These are phyloP conservation scores for Sicyos edulis DNA, from an alignment of 306 rosid genomes.

Conservation along the genomic window DNA sequence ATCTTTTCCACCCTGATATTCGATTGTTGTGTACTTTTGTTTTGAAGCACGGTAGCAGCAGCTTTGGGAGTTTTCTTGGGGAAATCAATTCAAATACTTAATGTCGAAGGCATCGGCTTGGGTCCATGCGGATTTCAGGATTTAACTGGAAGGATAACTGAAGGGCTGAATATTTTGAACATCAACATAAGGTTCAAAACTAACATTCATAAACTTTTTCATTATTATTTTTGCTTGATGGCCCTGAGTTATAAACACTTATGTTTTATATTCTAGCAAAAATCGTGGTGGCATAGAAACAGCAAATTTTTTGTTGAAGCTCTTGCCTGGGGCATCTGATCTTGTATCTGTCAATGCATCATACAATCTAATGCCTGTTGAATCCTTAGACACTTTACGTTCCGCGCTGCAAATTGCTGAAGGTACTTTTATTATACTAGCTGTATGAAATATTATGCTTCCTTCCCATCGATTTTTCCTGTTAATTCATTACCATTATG, in stretches of 20 bases:
- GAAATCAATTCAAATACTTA: conserved; percentile 49
- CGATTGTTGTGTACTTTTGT: conserved; percentile 29
- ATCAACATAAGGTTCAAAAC: conserved; percentile 64
- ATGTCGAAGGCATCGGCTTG: conserved; percentile 59
- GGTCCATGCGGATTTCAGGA: conserved; percentile 60
- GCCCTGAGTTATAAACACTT: neutral
- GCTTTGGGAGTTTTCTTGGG: conserved; percentile 55
- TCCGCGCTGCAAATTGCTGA: conserved; percentile 48
- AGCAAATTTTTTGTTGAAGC: conserved; percentile 59
- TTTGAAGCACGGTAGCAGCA: conserved; percentile 54
- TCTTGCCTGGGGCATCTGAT: conserved; percentile 53
- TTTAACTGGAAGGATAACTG: conserved; percentile 41
- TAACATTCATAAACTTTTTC: conserved; percentile 21
- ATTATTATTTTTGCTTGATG: conserved; percentile 20
- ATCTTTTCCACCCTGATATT: conserved; percentile 23
- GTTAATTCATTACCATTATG: neutral
- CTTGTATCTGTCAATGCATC: conserved; percentile 61
- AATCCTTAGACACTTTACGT: conserved; percentile 46
- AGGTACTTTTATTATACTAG: conserved; percentile 40
- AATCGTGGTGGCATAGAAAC: conserved; percentile 73
- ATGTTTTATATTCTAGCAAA: conserved; percentile 40
- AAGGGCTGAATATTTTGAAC: conserved; percentile 47
- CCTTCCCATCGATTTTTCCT: neutral
- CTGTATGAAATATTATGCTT: neutral
- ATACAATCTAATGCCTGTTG: conserved; percentile 61